Conservation (phyloP, 2,329 filamentous ascomycete species). For the Trichoderma sp. region DNA sequence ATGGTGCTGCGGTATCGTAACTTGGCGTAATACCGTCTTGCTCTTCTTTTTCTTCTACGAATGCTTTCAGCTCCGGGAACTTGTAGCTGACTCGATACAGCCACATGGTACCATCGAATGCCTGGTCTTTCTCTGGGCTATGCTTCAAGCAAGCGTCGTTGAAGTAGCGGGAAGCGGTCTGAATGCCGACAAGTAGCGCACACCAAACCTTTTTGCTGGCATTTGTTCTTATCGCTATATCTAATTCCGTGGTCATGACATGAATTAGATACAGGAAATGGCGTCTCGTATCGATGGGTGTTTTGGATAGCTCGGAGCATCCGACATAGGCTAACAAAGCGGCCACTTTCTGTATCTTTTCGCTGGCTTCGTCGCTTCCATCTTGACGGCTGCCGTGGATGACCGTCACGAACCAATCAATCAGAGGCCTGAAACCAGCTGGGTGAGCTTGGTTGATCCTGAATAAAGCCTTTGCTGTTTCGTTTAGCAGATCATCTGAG, state of each 20-base stretch:
- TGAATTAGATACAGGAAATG: conserved; percentile 46
- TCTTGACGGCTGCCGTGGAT: conserved; percentile 33
- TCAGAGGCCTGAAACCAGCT: conserved; percentile 40
- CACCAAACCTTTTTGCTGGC: conserved; percentile 41
- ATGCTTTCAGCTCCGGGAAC: conserved; percentile 35
- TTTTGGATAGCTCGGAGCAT: conserved; percentile 45
- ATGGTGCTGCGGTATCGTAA: conserved; percentile 1
- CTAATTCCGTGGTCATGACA: conserved; percentile 41
- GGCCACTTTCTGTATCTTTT: conserved; percentile 42
- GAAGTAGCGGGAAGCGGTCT: conserved; percentile 41
- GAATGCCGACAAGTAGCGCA: conserved; percentile 42
- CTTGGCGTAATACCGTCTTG: conserved; percentile 9
- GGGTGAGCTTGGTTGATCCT: conserved; percentile 42
- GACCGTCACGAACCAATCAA: conserved; percentile 33
- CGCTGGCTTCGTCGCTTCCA: conserved; percentile 29
- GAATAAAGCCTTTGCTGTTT: conserved; percentile 45
- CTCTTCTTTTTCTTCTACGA: conserved; percentile 26
- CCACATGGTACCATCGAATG: conserved; percentile 32
- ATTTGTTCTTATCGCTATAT: conserved; percentile 39
- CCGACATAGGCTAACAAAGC: conserved; percentile 52
- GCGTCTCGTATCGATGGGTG: conserved; percentile 34
- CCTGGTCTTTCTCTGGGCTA: conserved; percentile 29
- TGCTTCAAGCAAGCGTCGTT: conserved; percentile 44
- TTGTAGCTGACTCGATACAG: conserved; percentile 31
- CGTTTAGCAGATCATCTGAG: conserved; percentile 45